A percentile compares a stretch with the other conserved stretches of the same genome.
These are phyloP conservation scores for Papiliotrema nemorosa DNA, from an alignment of 1,284 basidiomycete genomes.

Conservation along the genomic window DNA sequence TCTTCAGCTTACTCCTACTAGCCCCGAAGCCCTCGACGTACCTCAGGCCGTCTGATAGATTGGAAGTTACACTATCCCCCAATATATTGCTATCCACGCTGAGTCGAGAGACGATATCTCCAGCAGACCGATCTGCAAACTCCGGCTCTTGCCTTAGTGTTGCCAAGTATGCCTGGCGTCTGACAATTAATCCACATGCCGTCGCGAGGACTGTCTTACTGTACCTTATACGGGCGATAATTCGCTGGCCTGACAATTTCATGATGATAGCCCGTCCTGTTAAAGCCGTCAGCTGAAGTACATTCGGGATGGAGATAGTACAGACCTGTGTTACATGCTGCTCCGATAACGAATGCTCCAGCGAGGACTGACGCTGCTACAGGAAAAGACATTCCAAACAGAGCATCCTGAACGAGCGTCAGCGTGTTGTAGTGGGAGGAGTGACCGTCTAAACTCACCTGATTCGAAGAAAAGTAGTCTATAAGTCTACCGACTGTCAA, in stretches of 20 bases:
- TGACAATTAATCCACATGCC: conserved; percentile 7
- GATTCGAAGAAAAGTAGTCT: conserved; percentile 77
- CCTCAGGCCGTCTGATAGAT: conserved; percentile 85
- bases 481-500: conserved; percentile 87
- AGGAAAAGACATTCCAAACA: conserved; percentile 70
- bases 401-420: conserved; percentile 62
- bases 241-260: conserved; percentile 83
- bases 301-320: background rate
- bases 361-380: conserved; percentile 75
- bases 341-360: conserved; percentile 79
- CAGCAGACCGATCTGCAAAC: conserved; percentile 87
- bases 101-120: conserved; percentile 87
- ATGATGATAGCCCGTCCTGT: conserved; percentile 76
- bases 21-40: conserved; percentile 11
- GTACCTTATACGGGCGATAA: conserved; percentile 79
- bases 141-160: conserved; percentile 86
- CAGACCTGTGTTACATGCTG: conserved; percentile 72
- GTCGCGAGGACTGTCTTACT: background rate
- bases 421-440: background rate
- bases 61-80: conserved; percentile 89
- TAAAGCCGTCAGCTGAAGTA: background rate
- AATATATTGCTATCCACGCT: conserved; percentile 92
- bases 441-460: conserved; percentile 55
- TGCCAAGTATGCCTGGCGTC: conserved; percentile 71
- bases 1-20: background rate